Conservation (phyloP, 2,329 filamentous ascomycete genomes). For the Epichloe amarillans region DNA sequence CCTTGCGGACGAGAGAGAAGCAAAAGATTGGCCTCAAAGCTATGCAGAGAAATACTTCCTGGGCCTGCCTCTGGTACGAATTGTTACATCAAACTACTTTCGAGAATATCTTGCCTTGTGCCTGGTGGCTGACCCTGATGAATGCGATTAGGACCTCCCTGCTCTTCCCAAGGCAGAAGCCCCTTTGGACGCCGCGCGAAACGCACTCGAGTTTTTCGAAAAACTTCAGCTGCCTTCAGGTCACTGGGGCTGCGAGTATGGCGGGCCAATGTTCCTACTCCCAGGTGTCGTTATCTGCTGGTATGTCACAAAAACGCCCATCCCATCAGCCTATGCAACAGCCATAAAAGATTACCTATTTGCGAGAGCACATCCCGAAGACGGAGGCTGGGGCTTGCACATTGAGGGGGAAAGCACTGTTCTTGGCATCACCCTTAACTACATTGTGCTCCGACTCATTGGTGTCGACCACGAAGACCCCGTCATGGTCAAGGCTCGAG, state of each 20-base stretch:
- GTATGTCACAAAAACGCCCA: slow-evolving; percentile 79
- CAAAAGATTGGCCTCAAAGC: slow-evolving; percentile 70
- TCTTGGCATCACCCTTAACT: slow-evolving; percentile 84
- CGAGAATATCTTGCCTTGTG: neutral
- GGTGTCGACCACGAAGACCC: slow-evolving; percentile 76
- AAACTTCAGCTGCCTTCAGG: slow-evolving; percentile 78
- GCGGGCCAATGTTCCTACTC: slow-evolving; percentile 90
- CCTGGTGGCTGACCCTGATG: neutral
- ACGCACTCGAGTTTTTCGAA: slow-evolving; percentile 80
- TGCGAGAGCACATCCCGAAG: slow-evolving; percentile 67
- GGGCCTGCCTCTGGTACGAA: slow-evolving; percentile 59
- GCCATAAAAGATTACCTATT: slow-evolving; percentile 92
- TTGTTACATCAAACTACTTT: neutral
- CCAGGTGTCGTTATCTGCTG: slow-evolving; percentile 75
- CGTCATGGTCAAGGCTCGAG: slow-evolving; percentile 73
- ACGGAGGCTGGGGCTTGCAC: slow-evolving; percentile 96
- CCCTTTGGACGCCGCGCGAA: slow-evolving; percentile 66
- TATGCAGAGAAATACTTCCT: slow-evolving; percentile 82
- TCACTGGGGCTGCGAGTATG: slow-evolving; percentile 96
- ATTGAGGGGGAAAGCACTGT: slow-evolving; percentile 88
- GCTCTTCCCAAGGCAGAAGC: slow-evolving; percentile 55
- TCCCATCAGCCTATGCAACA: slow-evolving; percentile 64
- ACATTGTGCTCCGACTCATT: slow-evolving; percentile 64
- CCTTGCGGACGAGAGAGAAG: slow-evolving; percentile 57
- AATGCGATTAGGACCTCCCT: slow-evolving; percentile 50